These are phyloP conservation scores for Catenaria anguillulae DNA, from an alignment of 371 early-diverging fungal genomes.

Conservation along the genomic window DNA sequence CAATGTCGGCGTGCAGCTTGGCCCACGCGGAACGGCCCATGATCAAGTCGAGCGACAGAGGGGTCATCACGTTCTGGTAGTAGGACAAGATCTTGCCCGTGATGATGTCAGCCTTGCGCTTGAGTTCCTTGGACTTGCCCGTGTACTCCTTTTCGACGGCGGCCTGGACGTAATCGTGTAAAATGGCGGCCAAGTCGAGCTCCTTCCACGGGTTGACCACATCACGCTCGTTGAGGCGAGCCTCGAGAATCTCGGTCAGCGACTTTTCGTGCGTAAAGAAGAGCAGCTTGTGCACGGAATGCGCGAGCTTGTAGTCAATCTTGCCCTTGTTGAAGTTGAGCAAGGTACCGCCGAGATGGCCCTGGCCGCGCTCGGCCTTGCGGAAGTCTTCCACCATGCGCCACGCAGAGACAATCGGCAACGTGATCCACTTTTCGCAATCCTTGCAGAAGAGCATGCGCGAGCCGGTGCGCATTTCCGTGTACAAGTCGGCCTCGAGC, in stretches of 20 bases:
- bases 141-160: constrained; percentile 4
- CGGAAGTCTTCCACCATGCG: not conserved
- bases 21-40: not conserved
- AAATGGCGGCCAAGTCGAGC: constrained; percentile 4
- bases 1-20: not conserved
- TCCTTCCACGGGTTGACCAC: constrained; percentile 7
- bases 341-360: constrained; percentile 3
- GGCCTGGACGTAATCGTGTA: constrained; percentile 6
- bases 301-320: constrained; percentile 8
- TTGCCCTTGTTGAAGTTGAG: constrained; percentile 4
- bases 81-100: constrained; percentile 4
- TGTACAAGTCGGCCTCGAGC: not conserved
- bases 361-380: constrained; percentile 2
- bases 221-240: not conserved
- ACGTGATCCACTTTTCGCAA: constrained; percentile 3
- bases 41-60: constrained; percentile 3
- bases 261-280: constrained; percentile 2
- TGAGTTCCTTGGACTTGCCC: not conserved
- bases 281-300: constrained; percentile 6
- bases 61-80: constrained; percentile 7
- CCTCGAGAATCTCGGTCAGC: not conserved
- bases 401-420: not conserved
- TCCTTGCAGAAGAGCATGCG: constrained; percentile 6
- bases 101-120: not conserved
- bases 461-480: constrained; percentile 3